Conservation (phyloP, 106 monocot species). For the Triglochin maritima region DNA sequence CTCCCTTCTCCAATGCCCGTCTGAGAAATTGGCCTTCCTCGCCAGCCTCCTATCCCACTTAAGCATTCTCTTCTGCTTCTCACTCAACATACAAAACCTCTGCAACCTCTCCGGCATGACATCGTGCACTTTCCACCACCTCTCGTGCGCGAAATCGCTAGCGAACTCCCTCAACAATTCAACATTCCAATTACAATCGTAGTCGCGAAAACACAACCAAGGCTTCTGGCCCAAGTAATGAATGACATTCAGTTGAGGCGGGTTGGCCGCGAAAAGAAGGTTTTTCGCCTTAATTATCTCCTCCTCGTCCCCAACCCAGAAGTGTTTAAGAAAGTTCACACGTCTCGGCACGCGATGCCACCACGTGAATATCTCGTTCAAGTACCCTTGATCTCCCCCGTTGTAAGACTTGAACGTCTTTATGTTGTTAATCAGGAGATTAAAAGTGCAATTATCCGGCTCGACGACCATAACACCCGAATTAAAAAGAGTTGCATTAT, state of each 20-base stretch:
- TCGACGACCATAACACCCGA: constrained; percentile 69
- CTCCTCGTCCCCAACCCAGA: constrained; percentile 61
- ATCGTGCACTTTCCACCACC: constrained; percentile 83
- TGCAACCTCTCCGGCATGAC: constrained; percentile 43
- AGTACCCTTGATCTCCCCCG: constrained; percentile 76
- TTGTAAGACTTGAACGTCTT: constrained; percentile 60
- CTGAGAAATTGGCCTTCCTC: constrained; percentile 44
- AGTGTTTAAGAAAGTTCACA: constrained; percentile 78
- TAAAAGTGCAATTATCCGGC: constrained; percentile 49
- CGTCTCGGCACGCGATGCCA: constrained; percentile 67
- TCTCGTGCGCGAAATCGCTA: constrained; percentile 54
- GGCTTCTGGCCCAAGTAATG: constrained; percentile 76
- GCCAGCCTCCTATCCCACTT: constrained; percentile 71
- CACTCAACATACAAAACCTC: constrained; percentile 41
- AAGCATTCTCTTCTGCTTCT: constrained; percentile 53
- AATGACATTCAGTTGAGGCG: constrained; percentile 55
- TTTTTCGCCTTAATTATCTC: constrained; percentile 40
- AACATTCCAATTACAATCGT: constrained; percentile 75
- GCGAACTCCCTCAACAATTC: constrained; percentile 48
- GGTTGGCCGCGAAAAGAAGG: constrained; percentile 39
- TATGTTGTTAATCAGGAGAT: constrained; percentile 46
- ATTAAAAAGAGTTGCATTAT: constrained; percentile 52
- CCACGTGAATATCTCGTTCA: constrained; percentile 82
- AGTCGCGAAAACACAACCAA: constrained; percentile 71
- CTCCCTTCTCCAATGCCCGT: constrained; percentile 58